Evolutionary conservation across 2,329 filamentous ascomycete species (phyloP).

Genomic region (Sporothrix phasma): DNA sequence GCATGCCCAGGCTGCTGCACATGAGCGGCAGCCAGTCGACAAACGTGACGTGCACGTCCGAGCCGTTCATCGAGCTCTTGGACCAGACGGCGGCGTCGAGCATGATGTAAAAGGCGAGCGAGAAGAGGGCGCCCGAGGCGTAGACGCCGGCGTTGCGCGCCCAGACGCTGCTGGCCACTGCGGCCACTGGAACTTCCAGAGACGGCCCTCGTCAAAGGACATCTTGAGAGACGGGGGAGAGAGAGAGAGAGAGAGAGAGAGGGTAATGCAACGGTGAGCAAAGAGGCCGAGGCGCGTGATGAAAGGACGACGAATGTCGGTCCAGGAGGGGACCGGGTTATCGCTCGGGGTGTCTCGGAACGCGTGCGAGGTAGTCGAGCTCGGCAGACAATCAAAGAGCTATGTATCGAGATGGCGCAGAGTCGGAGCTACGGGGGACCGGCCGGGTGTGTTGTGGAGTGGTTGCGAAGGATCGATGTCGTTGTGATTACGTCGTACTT

Average conservation of each 20-base stretch:
- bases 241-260: neutral
- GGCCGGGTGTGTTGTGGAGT: neutral
- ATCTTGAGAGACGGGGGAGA: neutral
- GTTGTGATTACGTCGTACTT: neutral
- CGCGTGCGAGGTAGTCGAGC: neutral
- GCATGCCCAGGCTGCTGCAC: conserved; percentile 57
- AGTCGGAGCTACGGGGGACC: neutral
- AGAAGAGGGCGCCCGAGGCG: conserved; percentile 53
- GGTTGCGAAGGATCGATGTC: neutral
- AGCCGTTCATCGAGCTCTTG: conserved; percentile 49
- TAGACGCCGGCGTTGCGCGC: conserved; percentile 56
- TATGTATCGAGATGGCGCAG: neutral
- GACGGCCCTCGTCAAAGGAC: conserved; percentile 45
- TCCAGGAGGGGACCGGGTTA: neutral
- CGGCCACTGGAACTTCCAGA: conserved; percentile 57
- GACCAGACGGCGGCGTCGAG: conserved; percentile 60
- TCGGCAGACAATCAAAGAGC: neutral
- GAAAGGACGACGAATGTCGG: neutral
- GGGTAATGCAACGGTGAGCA: neutral
- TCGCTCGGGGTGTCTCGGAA: neutral
- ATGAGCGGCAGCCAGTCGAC: conserved; percentile 61
- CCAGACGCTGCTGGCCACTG: conserved; percentile 56
- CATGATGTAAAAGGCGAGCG: conserved; percentile 58
- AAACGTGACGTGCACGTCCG: conserved; percentile 53
- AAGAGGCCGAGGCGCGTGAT: neutral